Base-by-base conservation (phyloP, 805 yeast species). In the Candida anglica region DNA sequence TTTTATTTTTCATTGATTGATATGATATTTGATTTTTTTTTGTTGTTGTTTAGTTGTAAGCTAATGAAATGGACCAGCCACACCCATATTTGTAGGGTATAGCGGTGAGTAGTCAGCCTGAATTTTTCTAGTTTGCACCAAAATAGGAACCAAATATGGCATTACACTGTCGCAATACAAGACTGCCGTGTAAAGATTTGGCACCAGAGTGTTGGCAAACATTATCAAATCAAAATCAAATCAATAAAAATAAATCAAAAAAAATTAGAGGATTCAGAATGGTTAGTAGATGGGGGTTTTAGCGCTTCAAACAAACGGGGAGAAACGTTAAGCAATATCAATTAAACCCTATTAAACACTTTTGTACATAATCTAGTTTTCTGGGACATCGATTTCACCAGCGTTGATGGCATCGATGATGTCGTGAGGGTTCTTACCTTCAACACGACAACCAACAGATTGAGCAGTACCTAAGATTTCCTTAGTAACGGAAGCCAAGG, bases 381-480 rank as follows among this genome's bases (percentile, higher is more conserved):
- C 86, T 73, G 86, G 86, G 63, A 79, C 79, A 70, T 91, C 98
- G 66, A 93, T 82, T 75, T 88, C 96, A 75, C 98, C 98, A 72
- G 83, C 91, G 78, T 91, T 81, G 71, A 93, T 93, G 71, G 91
- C 96, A 58, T 89, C 98, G 64, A 93, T 91, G 77, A 91, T 83
- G 73, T 86, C 97, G 71, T 93, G 98, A 58, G 98, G 96, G 82
- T 91, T 91, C 82, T 93, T 91, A 77, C 89, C 94, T 74, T 88
- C 91, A 67, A 93, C 97, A 77, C 97, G 89, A 78, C 96, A 89
- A 63, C 98, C 98, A 65, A 93, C 94, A 51, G 97, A 89, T 79
- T 91, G 98, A 60, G 98, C 97, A 71, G 98, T 93, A 73, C 98
- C 98, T 69, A 93, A 84, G 66, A 93, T 86, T 81, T 93, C 98